Evolutionary conservation across 2,329 filamentous ascomycete genomes (phyloP).

Genomic region (Albifimbria verrucaria): DNA sequence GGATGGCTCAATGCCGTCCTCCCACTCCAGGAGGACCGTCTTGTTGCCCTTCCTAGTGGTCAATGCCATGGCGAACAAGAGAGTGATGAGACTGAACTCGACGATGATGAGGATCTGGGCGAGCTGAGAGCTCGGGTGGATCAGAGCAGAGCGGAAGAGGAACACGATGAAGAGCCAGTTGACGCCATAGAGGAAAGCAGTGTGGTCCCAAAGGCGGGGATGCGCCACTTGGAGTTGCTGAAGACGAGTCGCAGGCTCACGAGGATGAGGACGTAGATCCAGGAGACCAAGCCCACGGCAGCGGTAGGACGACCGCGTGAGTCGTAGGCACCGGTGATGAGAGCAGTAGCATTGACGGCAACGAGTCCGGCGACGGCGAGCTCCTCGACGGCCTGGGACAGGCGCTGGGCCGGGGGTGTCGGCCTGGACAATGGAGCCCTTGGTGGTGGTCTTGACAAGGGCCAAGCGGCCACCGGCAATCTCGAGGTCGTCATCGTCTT

Average conservation of each 20-base stretch:
- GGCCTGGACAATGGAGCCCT: slow-evolving; percentile 64
- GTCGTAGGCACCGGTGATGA: slow-evolving; percentile 59
- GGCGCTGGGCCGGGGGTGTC: slow-evolving; percentile 71
- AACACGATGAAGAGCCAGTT: slow-evolving; percentile 77
- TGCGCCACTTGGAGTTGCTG: slow-evolving; percentile 60
- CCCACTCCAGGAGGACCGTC: slow-evolving; percentile 81
- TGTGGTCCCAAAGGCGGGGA: slow-evolving; percentile 91
- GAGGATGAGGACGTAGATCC: slow-evolving; percentile 77
- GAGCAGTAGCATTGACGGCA: slow-evolving; percentile 61
- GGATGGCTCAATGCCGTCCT: slow-evolving; percentile 83
- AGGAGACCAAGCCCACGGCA: slow-evolving; percentile 66
- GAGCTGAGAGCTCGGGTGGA: slow-evolving; percentile 66
- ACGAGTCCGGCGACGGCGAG: slow-evolving; percentile 70
- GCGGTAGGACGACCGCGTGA: slow-evolving; percentile 56
- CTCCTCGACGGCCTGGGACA: slow-evolving; percentile 71
- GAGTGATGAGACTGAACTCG: slow-evolving; percentile 70
- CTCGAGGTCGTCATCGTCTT: slow-evolving; percentile 58
- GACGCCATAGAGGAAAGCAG: slow-evolving; percentile 74
- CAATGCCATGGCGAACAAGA: slow-evolving; percentile 73
- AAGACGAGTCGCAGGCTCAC: slow-evolving; percentile 68
- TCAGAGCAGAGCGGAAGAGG: slow-evolving; percentile 79
- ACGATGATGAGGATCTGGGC: slow-evolving; percentile 63
- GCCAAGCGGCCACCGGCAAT: slow-evolving; percentile 56
- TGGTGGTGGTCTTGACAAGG: slow-evolving; percentile 58
- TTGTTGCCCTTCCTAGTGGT: slow-evolving; percentile 91